These are phyloP conservation scores for Solanum hybrid DNA, from an alignment of 305 asterid genomes.

Conservation along the genomic window DNA sequence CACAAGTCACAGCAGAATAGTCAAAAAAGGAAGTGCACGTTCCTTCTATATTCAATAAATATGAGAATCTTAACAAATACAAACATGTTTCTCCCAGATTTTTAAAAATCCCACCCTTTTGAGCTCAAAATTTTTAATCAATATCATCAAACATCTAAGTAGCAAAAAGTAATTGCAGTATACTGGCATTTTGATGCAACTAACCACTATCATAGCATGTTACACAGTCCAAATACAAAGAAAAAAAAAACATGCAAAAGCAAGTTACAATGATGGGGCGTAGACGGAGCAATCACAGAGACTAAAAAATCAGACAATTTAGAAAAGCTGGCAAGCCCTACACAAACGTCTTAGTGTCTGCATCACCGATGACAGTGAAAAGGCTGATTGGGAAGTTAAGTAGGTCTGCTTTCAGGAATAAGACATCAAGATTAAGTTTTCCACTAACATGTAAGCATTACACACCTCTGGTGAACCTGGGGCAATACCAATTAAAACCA, in stretches of 20 bases:
- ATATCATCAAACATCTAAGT: not conserved
- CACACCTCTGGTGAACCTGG: slow-evolving; percentile 95
- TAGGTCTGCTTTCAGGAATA: not conserved
- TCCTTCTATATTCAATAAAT: slow-evolving; percentile 11
- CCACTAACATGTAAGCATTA: not conserved
- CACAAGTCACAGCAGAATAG: slow-evolving; percentile 9
- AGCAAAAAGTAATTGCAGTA: not conserved
- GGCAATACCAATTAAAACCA: slow-evolving; percentile 96
- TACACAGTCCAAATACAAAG: not conserved
- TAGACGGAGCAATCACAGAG: not conserved
- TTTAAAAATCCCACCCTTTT: not conserved
- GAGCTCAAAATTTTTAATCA: not conserved
- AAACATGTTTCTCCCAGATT: not conserved
- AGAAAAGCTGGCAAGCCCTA: not conserved
- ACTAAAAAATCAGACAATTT: not conserved
- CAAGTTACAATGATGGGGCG: not conserved
- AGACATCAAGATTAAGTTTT: not conserved
- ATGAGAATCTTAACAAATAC: slow-evolving; percentile 3
- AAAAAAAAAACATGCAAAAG: not conserved
- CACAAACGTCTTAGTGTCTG: not conserved
- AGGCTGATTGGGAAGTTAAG: not conserved
- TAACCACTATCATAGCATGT: not conserved
- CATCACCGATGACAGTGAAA: not conserved
- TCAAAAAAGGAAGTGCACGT: slow-evolving; percentile 3
- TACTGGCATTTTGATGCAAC: not conserved